Percentiles rank a stretch among this genome's conserved stretches.
phyloP scores from a whole-genome alignment of 805 yeast genomes.

The Ogataea methylovora region DNA sequence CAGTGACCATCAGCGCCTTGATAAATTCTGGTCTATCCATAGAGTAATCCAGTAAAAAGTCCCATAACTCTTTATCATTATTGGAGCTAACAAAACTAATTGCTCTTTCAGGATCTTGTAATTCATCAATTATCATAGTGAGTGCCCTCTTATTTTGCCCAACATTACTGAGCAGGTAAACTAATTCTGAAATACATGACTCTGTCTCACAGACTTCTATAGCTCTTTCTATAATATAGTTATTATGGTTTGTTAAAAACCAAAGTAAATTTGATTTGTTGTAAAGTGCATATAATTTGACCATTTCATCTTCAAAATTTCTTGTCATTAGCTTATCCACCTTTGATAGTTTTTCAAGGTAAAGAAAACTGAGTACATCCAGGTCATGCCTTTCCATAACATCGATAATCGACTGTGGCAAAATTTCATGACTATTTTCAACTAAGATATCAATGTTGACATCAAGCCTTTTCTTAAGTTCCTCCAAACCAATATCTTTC shows the following conservation, averaged over 20 bases:
- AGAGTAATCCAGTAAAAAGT: constrained; percentile 62
- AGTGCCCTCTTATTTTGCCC: constrained; percentile 78
- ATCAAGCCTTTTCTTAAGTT: constrained; percentile 30
- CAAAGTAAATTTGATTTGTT: constrained; percentile 47
- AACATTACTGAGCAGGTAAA: constrained; percentile 70
- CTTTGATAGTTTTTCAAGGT: constrained; percentile 50
- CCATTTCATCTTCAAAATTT: constrained; percentile 59
- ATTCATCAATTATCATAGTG: constrained; percentile 63
- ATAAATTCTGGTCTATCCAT: constrained; percentile 70
- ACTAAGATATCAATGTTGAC: constrained; percentile 50
- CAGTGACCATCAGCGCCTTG: constrained; percentile 59
- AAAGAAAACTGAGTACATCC: constrained; percentile 51
- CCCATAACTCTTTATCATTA: constrained; percentile 77
- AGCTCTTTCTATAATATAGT: constrained; percentile 65
- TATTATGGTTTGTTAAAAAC: constrained; percentile 51
- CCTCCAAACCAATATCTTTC: constrained; percentile 30
- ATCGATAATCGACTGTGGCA: constrained; percentile 43
- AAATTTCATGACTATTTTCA: constrained; percentile 56
- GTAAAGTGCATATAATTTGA: constrained; percentile 53
- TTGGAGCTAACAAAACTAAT: constrained; percentile 65
- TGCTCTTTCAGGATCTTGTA: constrained; percentile 75
- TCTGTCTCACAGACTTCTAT: constrained; percentile 53
- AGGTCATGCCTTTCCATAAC: constrained; percentile 35
- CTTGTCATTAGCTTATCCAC: constrained; percentile 49
- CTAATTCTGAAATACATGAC: constrained; percentile 60